Evolutionary conservation across 2,329 filamentous ascomycete species (phyloP).

Genomic region (Phialophora verrucosa): DNA sequence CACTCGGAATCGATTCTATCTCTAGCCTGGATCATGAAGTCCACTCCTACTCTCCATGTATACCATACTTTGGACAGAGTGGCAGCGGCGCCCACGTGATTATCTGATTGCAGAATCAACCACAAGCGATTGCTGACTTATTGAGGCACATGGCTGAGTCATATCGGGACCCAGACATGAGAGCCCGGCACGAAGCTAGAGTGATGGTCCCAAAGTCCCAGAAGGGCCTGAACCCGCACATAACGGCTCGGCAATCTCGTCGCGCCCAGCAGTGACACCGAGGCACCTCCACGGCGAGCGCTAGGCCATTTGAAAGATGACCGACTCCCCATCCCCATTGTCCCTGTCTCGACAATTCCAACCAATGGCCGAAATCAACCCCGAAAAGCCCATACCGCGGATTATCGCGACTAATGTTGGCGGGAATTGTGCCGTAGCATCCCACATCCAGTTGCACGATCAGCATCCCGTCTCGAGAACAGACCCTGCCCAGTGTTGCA

Average conservation of each 20-base stretch:
- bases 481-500: background rate
- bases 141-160: constrained; percentile 3
- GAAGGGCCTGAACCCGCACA: background rate
- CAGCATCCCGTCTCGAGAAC: background rate
- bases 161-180: background rate
- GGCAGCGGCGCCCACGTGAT: background rate
- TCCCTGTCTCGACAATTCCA: background rate
- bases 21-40: background rate
- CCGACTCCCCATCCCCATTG: background rate
- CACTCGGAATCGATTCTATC: background rate
- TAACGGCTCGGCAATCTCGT: constrained; percentile 1
- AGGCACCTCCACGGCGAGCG: background rate
- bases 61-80: background rate
- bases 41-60: background rate
- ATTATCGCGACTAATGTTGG: background rate
- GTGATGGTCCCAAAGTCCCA: background rate
- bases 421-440: background rate
- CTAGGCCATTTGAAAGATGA: background rate
- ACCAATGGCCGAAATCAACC: background rate
- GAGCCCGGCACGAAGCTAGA: background rate
- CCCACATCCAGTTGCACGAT: background rate
- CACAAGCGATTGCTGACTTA: constrained; percentile 6
- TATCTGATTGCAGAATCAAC: background rate
- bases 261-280: background rate
- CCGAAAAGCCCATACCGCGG: background rate